Evolutionary conservation across 495 filamentous ascomycete species (phyloP), one percentile per base, ranked within the genome.

Genomic region (Apodospora peruviana): DNA sequence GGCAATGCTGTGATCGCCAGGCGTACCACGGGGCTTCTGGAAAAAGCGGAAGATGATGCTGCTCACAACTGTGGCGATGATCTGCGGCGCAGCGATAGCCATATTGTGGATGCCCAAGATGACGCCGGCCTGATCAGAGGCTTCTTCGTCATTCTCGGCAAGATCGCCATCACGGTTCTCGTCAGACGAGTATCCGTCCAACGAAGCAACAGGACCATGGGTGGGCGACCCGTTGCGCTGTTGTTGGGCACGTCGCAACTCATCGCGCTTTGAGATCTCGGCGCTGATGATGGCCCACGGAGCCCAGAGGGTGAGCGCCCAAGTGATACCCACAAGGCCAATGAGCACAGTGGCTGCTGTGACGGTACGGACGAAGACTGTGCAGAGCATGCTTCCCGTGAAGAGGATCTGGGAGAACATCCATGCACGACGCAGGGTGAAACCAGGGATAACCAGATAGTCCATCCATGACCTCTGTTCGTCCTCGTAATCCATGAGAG

Each of bases 31-130:
- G 9, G 86, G 87, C 65, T 91, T 93, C 66, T 96, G 90, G 56
- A 88, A 76, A 22, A 77, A 64, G 52, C 78, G 80, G 70, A 96
- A 96, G 45, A 96, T 87, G 41, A 83, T 75, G 62, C 83, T 88
- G 51, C 85, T 88, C 4, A 82, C 78, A 23, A 96, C 65, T 40
- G 89, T 95, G 14, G 90, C 88, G 29, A 96, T 77, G 45, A 95
- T 87, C 64, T 96, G 90, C 12, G 90, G 90, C 18, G 89, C 79
- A 0, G 88, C 86, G 50, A 96, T 82, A 21, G 90, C 85, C 65
- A 96, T 89, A 62, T 96, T 96, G 68, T 96, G 90, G 19, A 96
- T 84, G 2, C 90, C 90, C 2, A 96, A 74, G 25, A 96, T 83
- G 19, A 95, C 86, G 12, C 90, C 90, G 1, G 90, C 90, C 67